Evolutionary conservation across 1,284 basidiomycete genomes (phyloP).

Genomic region (Tilletia caries): DNA sequence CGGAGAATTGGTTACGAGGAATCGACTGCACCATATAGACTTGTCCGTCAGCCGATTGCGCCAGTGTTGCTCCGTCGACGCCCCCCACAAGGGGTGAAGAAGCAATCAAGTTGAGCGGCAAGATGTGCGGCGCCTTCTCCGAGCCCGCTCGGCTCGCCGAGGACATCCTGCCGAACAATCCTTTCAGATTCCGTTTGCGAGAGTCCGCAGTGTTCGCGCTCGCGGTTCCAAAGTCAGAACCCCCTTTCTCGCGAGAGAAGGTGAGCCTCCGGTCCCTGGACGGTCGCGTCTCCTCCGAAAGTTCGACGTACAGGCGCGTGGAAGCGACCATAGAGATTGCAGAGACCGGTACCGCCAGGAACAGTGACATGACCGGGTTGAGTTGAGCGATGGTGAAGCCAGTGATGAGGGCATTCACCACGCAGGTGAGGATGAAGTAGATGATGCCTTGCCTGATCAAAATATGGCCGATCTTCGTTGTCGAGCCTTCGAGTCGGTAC

Average conservation of each 20-base stretch:
- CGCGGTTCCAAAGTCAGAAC: background rate
- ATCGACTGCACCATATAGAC: background rate
- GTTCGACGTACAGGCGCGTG: constrained; percentile 36
- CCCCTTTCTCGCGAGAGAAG: constrained; percentile 4
- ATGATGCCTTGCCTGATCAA: constrained; percentile 36
- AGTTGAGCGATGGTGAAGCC: constrained; percentile 31
- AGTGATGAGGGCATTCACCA: constrained; percentile 32
- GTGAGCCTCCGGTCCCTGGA: background rate
- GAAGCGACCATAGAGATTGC: constrained; percentile 31
- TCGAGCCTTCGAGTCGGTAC: constrained; percentile 23
- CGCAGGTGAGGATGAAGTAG: constrained; percentile 36
- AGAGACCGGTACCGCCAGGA: constrained; percentile 31
- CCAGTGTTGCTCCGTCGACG: background rate
- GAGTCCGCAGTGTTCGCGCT: background rate
- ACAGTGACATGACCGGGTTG: constrained; percentile 37
- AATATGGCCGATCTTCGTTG: constrained; percentile 31
- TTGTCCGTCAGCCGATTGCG: background rate
- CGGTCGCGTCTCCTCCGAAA: constrained; percentile 31
- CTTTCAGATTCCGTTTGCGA: background rate
- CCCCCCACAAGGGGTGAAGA: background rate
- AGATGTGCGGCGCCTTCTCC: background rate
- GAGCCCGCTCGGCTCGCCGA: background rate
- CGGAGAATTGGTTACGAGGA: too few species aligned
- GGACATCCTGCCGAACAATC: background rate
- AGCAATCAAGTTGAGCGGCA: background rate